Evolutionary conservation across 352 stramenopile species (phyloP).

Genomic region (Globisporangium rhizosaccharum): DNA sequence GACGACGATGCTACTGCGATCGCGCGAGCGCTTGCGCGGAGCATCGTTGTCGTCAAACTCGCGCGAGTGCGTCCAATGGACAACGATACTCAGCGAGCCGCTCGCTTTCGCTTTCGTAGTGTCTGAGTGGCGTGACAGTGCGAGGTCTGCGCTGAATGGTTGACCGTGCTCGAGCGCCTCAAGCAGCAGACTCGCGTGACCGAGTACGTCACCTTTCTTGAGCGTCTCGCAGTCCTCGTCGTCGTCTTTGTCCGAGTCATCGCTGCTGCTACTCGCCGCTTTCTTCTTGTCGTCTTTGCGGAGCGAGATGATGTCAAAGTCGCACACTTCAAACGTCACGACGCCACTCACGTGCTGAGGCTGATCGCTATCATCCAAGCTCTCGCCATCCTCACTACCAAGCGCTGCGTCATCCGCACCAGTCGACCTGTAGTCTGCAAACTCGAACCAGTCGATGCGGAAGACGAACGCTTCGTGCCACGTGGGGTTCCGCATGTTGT

Average conservation of each 20-base stretch:
- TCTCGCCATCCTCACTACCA: slow-evolving; percentile 6
- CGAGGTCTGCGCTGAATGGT: slow-evolving; percentile 33
- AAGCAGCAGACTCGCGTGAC: slow-evolving; percentile 31
- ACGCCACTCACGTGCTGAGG: neutral
- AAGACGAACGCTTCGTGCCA: slow-evolving; percentile 77
- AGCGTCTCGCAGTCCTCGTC: slow-evolving; percentile 9
- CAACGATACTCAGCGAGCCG: slow-evolving; percentile 37
- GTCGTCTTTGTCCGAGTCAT: slow-evolving; percentile 1
- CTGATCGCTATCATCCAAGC: slow-evolving; percentile 4
- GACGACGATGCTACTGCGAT: slow-evolving; percentile 2
- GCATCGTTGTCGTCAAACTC: neutral
- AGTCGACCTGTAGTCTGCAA: neutral
- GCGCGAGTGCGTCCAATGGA: slow-evolving; percentile 50
- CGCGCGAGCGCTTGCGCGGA: neutral
- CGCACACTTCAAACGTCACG: slow-evolving; percentile 22
- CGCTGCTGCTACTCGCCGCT: neutral
- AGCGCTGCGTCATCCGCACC: neutral
- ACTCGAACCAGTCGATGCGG: slow-evolving; percentile 9
- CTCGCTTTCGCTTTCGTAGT: slow-evolving; percentile 22
- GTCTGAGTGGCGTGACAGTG: slow-evolving; percentile 14
- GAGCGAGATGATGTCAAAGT: slow-evolving; percentile 33
- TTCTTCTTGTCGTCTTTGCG: neutral
- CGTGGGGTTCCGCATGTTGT: slow-evolving; percentile 46
- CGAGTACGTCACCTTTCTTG: slow-evolving; percentile 38
- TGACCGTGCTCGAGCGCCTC: slow-evolving; percentile 38